These are phyloP conservation scores for Sungouiella thailandica DNA, from an alignment of 805 yeast species.

Conservation along the genomic window DNA sequence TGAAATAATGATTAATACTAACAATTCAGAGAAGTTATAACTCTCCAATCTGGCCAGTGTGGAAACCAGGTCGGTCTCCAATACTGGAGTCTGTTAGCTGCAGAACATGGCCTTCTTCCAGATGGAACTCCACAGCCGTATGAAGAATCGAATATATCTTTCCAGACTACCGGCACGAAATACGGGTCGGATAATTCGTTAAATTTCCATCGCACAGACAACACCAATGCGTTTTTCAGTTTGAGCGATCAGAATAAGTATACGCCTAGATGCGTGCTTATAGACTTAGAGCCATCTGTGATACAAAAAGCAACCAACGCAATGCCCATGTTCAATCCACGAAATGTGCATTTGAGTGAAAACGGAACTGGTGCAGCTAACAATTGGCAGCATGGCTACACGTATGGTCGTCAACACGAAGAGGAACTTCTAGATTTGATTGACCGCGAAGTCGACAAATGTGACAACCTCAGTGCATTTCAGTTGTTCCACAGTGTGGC, in stretches of 20 bases:
- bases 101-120: slow-evolving; percentile 76
- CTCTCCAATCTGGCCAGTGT: slow-evolving; percentile 85
- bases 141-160: slow-evolving; percentile 21
- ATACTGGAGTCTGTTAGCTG: slow-evolving; percentile 86
- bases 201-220: slow-evolving; percentile 46
- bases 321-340: slow-evolving; percentile 70
- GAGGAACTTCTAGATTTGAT: slow-evolving; percentile 79
- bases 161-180: slow-evolving; percentile 8
- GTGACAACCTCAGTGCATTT: slow-evolving; percentile 87
- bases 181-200: slow-evolving; percentile 3
- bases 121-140: slow-evolving; percentile 52
- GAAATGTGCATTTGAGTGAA: slow-evolving; percentile 73
- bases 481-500: slow-evolving; percentile 92
- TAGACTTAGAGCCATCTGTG: slow-evolving; percentile 90
- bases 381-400: slow-evolving; percentile 90
- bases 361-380: slow-evolving; percentile 94
- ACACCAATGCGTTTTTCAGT: slow-evolving; percentile 80
- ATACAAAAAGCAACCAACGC: slow-evolving; percentile 54
- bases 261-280: slow-evolving; percentile 80
- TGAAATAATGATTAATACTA: slow-evolving; percentile 15
- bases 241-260: slow-evolving; percentile 69
- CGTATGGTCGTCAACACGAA: slow-evolving; percentile 60
- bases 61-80: slow-evolving; percentile 94
- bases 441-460: slow-evolving; percentile 84
- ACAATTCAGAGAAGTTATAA: slow-evolving; percentile 53